Conservation (phyloP, 177 flowering plant genomes). For the Vitis hybrid region DNA sequence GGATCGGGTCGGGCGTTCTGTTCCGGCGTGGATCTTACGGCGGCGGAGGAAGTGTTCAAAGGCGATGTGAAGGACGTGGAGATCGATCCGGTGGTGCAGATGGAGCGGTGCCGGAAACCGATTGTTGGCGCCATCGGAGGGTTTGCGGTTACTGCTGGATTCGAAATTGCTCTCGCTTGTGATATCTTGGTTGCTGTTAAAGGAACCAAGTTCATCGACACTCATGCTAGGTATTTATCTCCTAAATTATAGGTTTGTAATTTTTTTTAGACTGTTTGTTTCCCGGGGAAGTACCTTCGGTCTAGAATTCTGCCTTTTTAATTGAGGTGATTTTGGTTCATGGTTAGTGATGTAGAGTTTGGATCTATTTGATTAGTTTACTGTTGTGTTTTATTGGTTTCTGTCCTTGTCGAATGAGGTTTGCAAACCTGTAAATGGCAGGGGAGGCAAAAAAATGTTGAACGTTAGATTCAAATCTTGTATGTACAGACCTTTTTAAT, state of each 20-base stretch:
- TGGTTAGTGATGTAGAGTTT: too few species aligned
- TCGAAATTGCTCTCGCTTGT: constrained; percentile 87
- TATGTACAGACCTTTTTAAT: too few species aligned
- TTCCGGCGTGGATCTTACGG: constrained; percentile 85
- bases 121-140: constrained; percentile 86
- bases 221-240: constrained; percentile 63
- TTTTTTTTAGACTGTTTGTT: not conserved
- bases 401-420: too few species aligned
- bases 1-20: constrained; percentile 87
- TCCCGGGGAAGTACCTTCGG: not conserved
- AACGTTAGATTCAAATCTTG: too few species aligned
- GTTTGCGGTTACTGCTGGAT: constrained; percentile 88
- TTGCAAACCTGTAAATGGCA: too few species aligned
- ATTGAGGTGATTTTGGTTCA: too few species aligned
- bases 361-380: too few species aligned
- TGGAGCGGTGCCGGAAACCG: constrained; percentile 82
- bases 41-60: constrained; percentile 87
- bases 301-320: too few species aligned
- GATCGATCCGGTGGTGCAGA: constrained; percentile 69
- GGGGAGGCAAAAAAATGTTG: too few species aligned
- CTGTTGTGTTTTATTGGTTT: too few species aligned
- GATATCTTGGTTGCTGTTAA: constrained; percentile 72
- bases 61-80: constrained; percentile 83
- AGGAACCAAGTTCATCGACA: constrained; percentile 80
- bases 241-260: not conserved